Evolutionary conservation across 1,139 yeast genomes (phyloP), one percentile per base, ranked within the genome.

Genomic region (Lodderomyces oxycetoniae): DNA sequence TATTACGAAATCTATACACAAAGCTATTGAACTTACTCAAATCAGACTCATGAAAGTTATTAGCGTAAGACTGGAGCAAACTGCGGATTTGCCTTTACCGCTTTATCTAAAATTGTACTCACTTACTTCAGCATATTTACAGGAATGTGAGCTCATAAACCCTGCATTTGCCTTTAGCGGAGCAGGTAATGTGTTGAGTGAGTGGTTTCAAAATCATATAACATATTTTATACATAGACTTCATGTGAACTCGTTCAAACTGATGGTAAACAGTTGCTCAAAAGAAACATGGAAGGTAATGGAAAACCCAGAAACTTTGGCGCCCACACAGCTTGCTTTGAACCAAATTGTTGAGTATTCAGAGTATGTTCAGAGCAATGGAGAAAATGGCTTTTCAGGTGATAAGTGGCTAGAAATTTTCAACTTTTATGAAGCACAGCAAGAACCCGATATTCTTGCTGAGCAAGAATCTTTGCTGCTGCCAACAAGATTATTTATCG

Each of bases 61-160:
- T 14, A 75, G 78, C 39, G 95, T 86, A 5, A 70, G 97, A 40
- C 77, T 80, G 53, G 88, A 80, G 33, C 77, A 83, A 43, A 78
- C 78, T 10, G 74, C 86, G 0, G 74, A 69, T 29, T 56, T 81
- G 23, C 57, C 79, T 2, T 59, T 67, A 27, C 63, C 71, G 6
- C 71, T 67, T 43, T 87, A 88, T 54, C 54, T 85, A 36, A 65
- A 77, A 38, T 71, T 87, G 33, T 86, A 80, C 55, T 68, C 83
- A 3, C 63, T 85, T 14, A 76, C 80, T 33, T 74, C 80, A 1
- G 68, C 81, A 16, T 89, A 88, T 50, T 63, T 88, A 25, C 76
- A 77, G 33, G 95, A 87, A 52, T 86, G 96, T 55, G 98, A 91
- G 54, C 67, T 79, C 10, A 76, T 89, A 5, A 79, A 87, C 30